Percentiles rank a stretch among this genome's conserved stretches.
Conservation (phyloP, 306 rosid species). For the Urtica urens region DNA sequence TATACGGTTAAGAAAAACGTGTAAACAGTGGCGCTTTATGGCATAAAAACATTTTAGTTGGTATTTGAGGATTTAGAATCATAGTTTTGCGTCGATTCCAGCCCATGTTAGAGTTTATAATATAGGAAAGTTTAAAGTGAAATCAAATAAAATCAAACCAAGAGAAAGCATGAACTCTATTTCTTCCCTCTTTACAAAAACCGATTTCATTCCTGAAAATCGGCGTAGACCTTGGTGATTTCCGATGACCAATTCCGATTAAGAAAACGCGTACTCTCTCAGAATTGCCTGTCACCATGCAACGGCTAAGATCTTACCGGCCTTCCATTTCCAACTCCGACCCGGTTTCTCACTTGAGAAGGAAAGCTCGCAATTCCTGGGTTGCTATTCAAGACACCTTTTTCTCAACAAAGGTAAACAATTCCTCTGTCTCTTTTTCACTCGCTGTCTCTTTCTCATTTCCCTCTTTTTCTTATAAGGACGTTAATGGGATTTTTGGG, state of each 20-base stretch:
- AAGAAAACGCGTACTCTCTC: not conserved
- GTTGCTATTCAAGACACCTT: constrained; percentile 67
- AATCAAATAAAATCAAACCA: no score
- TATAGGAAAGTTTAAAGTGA: no score
- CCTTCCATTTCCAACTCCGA: constrained; percentile 20
- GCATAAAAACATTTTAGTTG: no score
- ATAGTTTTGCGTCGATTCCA: no score
- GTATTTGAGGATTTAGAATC: no score
- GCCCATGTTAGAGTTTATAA: no score
- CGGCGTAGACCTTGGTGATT: no score
- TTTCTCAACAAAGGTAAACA: constrained; percentile 54
- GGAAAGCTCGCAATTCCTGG: constrained; percentile 57
- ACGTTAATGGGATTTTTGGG: not conserved
- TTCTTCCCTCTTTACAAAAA: no score
- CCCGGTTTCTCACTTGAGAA: constrained; percentile 35
- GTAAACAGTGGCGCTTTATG: no score
- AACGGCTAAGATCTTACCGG: constrained; percentile 43
- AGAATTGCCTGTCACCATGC: constrained; percentile 43
- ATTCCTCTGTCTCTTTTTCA: not conserved
- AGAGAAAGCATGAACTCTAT: no score
- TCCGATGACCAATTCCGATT: not conserved
- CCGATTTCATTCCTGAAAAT: no score
- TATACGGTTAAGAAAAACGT: no score
- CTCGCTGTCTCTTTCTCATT: not conserved
- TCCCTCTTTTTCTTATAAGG: not conserved